phyloP scores from a whole-genome alignment of 176 grass and related monocot genomes.

The Zea luxurians region DNA sequence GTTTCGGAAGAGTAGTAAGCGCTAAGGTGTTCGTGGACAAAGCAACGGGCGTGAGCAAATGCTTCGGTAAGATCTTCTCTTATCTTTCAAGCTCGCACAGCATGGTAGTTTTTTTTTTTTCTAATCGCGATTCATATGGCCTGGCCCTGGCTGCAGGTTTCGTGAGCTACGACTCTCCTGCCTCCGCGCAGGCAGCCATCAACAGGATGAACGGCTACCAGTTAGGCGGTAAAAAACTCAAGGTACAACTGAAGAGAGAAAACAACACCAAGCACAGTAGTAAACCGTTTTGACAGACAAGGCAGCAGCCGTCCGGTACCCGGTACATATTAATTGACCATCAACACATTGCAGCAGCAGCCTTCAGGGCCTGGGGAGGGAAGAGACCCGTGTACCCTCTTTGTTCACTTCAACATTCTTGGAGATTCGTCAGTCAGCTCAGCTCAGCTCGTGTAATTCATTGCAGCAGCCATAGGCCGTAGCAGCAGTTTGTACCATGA shows the following conservation, averaged over 20 bases:
- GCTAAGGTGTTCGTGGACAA: constrained; percentile 99
- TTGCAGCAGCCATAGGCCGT: constrained; percentile 44
- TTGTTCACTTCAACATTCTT: constrained; percentile 57
- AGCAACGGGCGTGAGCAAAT: constrained; percentile 93
- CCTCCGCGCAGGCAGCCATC: constrained; percentile 76
- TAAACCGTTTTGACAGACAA: constrained; percentile 68
- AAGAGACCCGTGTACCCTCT: constrained; percentile 36
- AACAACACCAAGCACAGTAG: constrained; percentile 82
- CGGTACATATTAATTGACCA: constrained; percentile 58
- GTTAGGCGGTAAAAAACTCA: constrained; percentile 89
- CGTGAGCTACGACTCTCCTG: constrained; percentile 87
- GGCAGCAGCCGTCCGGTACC: constrained; percentile 10
- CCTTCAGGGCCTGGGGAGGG: not conserved
- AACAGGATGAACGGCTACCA: constrained; percentile 77
- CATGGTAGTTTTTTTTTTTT: not conserved
- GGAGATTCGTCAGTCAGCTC: not conserved
- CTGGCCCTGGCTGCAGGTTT: constrained; percentile 47
- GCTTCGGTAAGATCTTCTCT: constrained; percentile 64
- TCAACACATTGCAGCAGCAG: constrained; percentile 21
- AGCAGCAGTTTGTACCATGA: constrained; percentile 37
- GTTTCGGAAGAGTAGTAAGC: constrained; percentile 87
- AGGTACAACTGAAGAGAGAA: constrained; percentile 99
- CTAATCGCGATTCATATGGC: not conserved
- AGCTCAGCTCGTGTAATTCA: constrained; percentile 43
- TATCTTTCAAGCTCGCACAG: not conserved